Evolutionary conservation across 129 eudicot genomes (phyloP), one percentile per base, ranked within the genome.

Genomic region (Flaveria bidentis): DNA sequence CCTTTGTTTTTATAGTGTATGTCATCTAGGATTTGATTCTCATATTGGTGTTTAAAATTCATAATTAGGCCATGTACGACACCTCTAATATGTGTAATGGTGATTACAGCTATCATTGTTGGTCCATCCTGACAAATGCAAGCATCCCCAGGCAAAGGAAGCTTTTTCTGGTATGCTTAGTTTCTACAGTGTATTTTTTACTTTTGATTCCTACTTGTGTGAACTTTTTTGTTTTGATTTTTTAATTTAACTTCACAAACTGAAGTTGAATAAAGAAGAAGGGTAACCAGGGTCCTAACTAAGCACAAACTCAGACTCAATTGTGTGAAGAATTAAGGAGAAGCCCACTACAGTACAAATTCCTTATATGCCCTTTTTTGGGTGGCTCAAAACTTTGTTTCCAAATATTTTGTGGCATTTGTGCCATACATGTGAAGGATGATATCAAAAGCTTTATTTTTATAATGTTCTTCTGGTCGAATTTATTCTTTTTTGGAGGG

Each of bases 41-140:
- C 62, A 12, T 64, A 76, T 74, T 65, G 20, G 75, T 13, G 36
- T 55, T 62, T 61, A 26, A 28, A 52, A 23, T 52, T 20, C 60
- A 60, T 18, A 52, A 2, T 53, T 53, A 17, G 18, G 74, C 50
- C 61, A 25, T 75, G 42, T 1, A 6, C 77, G 72, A 56, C 61
- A 25, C 50, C 33, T 22, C n/a, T 82, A 25, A 62, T 51, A 71
- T 17, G 52, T 36, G 17, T 45, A 44, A 44, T 69, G 76, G 7
- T 55, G 65, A 36, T 51, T 80, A 76, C 86, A 95, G 97, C 68
- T 95, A 52, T 95, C 99, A 26, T 86, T 95, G 89, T 74, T 95
- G 86, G 97, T 95, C 47, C 99, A 95, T 78, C 99, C 99, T 69
- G 99, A 95, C 80, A 95, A 95, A 77, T 95, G 99, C 82, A 95